A percentile compares a stretch with the other conserved stretches of the same genome.
phyloP scores from a whole-genome alignment of 768 basidiomycete species.

The Mycena venus region DNA sequence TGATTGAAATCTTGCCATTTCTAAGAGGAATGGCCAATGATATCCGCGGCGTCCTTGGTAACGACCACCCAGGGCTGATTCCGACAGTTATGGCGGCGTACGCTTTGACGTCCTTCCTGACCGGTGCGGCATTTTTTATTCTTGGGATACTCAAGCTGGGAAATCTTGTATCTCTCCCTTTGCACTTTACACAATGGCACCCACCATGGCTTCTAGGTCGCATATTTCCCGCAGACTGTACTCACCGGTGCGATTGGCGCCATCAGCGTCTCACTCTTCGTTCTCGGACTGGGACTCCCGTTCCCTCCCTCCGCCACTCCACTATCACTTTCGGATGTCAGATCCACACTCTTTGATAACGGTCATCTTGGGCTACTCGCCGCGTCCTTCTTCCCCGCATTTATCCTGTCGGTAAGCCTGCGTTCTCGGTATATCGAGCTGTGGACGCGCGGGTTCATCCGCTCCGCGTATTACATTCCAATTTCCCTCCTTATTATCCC shows the following conservation, averaged over 20 bases:
- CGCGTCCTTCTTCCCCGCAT: slow-evolving; percentile 38
- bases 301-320: slow-evolving; percentile 20
- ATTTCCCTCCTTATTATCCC: slow-evolving; percentile 33
- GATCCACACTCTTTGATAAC: slow-evolving; percentile 27
- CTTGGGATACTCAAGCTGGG: slow-evolving; percentile 38
- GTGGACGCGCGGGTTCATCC: slow-evolving; percentile 33
- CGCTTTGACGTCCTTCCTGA: slow-evolving; percentile 37
- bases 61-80: slow-evolving; percentile 36
- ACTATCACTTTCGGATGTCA: slow-evolving; percentile 29
- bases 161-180: slow-evolving; percentile 16
- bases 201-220: slow-evolving; percentile 31
- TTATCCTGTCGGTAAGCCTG: slow-evolving; percentile 35
- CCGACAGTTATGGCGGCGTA: slow-evolving; percentile 44
- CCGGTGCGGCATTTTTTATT: slow-evolving; percentile 33
- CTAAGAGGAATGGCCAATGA: slow-evolving; percentile 34
- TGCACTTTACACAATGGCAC: background rate
- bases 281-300: slow-evolving; percentile 34
- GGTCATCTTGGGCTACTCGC: slow-evolving; percentile 34
- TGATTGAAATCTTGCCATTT: slow-evolving; percentile 42
- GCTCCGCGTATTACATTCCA: slow-evolving; percentile 37
- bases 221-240: slow-evolving; percentile 41
- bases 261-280: slow-evolving; percentile 37
- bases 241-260: too few species aligned
- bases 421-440: slow-evolving; percentile 28
- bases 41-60: slow-evolving; percentile 36